phyloP scores from a whole-genome alignment of 169 alveolate species.

The Cryptosporidium ubiquitum region DNA sequence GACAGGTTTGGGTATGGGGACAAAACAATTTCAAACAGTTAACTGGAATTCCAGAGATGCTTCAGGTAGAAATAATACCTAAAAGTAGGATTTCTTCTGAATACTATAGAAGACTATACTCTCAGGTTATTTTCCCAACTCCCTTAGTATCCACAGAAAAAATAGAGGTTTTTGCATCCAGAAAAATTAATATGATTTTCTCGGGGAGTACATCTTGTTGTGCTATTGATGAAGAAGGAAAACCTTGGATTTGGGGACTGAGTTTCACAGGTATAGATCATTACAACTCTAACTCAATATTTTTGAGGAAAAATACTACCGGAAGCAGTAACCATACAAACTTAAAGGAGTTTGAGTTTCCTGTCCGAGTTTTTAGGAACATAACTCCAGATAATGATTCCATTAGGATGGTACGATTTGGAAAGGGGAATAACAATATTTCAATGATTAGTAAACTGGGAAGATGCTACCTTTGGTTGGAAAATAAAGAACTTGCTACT shows the following conservation, averaged over 20 bases:
- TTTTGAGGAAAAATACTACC: background rate
- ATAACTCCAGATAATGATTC: conserved; percentile 43
- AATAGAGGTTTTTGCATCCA: conserved; percentile 1
- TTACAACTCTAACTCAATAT: background rate
- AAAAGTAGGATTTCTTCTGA: background rate
- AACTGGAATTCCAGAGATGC: conserved; percentile 31
- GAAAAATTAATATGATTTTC: conserved; percentile 14
- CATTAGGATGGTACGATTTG: conserved; percentile 26
- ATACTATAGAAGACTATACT: background rate
- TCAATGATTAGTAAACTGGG: conserved; percentile 43
- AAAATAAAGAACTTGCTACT: conserved; percentile 8
- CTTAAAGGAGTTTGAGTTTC: conserved; percentile 24
- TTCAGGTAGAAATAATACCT: background rate
- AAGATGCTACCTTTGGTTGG: conserved; percentile 53
- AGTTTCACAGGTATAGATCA: conserved; percentile 22
- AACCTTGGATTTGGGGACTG: conserved; percentile 72
- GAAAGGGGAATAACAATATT: conserved; percentile 59
- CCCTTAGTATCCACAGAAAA: conserved; percentile 24
- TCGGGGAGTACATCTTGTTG: conserved; percentile 55
- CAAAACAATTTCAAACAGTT: conserved; percentile 65
- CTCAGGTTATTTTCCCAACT: conserved; percentile 24
- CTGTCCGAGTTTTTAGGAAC: conserved; percentile 51
- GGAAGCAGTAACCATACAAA: background rate
- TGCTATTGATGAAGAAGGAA: conserved; percentile 65
- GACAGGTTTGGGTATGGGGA: conserved; percentile 71